Conservation (phyloP, 371 early-diverging fungal species). For the Syncephalastrum racemosum region DNA sequence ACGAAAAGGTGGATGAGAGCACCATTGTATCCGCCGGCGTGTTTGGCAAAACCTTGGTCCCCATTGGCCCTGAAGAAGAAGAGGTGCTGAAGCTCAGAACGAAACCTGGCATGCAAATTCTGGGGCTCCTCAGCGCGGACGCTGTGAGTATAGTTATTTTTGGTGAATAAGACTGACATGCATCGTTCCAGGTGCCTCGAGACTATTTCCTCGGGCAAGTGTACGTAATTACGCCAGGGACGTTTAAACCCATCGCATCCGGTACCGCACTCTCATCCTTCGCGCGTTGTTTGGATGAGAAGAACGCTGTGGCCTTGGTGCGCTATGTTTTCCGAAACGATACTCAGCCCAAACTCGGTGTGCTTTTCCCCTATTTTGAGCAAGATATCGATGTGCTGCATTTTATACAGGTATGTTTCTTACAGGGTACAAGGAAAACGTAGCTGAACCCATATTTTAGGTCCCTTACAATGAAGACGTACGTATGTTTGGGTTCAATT, state of each 20-base stretch:
- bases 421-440: neutral
- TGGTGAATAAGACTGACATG: slow-evolving; percentile 1
- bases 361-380: slow-evolving; percentile 56
- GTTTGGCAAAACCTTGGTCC: slow-evolving; percentile 71
- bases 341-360: slow-evolving; percentile 62
- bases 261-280: slow-evolving; percentile 54
- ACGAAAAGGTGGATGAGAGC: slow-evolving; percentile 27
- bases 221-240: slow-evolving; percentile 46
- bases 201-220: slow-evolving; percentile 56
- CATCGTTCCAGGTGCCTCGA: slow-evolving; percentile 51
- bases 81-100: slow-evolving; percentile 57
- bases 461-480: slow-evolving; percentile 74
- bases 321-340: slow-evolving; percentile 60
- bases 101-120: slow-evolving; percentile 56
- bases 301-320: slow-evolving; percentile 53
- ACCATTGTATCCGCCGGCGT: slow-evolving; percentile 42
- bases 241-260: slow-evolving; percentile 17
- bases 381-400: slow-evolving; percentile 48
- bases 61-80: slow-evolving; percentile 60
- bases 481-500: slow-evolving; percentile 53
- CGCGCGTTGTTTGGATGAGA: slow-evolving; percentile 54
- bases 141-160: slow-evolving; percentile 26
- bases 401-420: slow-evolving; percentile 52
- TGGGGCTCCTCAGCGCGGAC: slow-evolving; percentile 52
- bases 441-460: slow-evolving; percentile 24